Base-by-base conservation (phyloP, 208 protist species). In the Trypanosoma caninum region DNA sequence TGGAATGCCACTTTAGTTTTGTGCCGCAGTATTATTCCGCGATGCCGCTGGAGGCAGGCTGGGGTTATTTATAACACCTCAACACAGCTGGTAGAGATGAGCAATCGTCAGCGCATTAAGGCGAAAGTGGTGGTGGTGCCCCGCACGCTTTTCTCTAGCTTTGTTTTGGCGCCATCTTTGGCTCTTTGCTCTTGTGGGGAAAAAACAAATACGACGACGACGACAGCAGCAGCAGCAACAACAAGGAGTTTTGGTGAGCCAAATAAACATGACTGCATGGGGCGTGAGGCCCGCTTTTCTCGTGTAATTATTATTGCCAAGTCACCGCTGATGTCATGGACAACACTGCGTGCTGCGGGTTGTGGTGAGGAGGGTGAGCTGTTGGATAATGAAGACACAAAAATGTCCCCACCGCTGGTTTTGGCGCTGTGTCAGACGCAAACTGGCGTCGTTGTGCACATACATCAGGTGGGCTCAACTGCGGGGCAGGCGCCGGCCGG, bases 1-100 rank as follows among this genome's bases (percentile, higher is more conserved):
- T 95, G 80, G 70, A 80, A 82, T n/a, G 88, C 69, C 35, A 60
- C 69, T 25, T 94, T 88, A 56, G 71, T 96, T 18, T 75, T 97
- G 18, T 76, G 77, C 20, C 76, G 82, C 53, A 81, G 74, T 60
- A 42, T 94, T 20, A 54, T 61, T 46, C 67, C n/a, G 3, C 45
- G 23, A 13, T 30, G 45, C 30, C 22, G 9, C 30, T 2, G 10
- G 25, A 18, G n/a, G 45, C 23, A 50, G 16, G 4, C 2, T 18
- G 0, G 69, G 31, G 59, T 89, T 34, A 54, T 72, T 16, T 5
- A 55, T 22, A 54, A 55, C 23, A 66, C 47, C 28, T 69, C 76
- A 23, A 44, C 31, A 20, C 78, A 79, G 62, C 79, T 65, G 60
- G 81, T 75, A 14, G 79, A 91, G 18, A 55, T 95, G 23, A 88